Conservation (phyloP, 768 basidiomycete genomes). For the Rhodotorula babjevae region DNA sequence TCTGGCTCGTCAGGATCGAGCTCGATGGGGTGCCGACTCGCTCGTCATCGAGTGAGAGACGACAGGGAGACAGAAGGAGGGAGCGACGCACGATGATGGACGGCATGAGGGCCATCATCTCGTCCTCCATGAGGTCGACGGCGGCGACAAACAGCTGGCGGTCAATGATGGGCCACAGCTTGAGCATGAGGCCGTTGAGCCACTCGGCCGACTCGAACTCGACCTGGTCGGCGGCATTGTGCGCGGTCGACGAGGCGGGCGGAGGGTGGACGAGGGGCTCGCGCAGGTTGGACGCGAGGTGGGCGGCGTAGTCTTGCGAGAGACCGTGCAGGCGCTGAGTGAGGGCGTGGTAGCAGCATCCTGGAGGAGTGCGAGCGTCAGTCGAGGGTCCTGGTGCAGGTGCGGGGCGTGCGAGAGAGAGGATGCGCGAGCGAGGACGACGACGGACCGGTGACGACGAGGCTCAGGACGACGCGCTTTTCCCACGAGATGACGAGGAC, state of each 20-base stretch:
- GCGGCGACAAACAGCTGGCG: conserved; percentile 6
- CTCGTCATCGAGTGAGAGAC: too few relatives aligned
- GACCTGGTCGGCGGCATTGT: background rate
- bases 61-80: too few relatives aligned
- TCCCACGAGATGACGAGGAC: background rate
- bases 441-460: background rate
- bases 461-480: background rate
- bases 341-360: background rate
- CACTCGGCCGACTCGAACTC: conserved; percentile 6
- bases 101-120: conserved; percentile 2
- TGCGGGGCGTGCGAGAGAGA: background rate
- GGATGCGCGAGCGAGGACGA: too few relatives aligned
- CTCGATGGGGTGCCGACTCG: too few relatives aligned
- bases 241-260: background rate
- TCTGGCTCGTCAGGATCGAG: background rate
- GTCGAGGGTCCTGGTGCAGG: too few relatives aligned
- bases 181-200: background rate
- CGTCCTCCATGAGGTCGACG: conserved; percentile 19
- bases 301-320: background rate
- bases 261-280: background rate
- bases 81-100: conserved; percentile 3
- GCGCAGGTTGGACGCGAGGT: too few relatives aligned
- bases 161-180: conserved; percentile 11
- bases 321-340: background rate
- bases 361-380: background rate